Percentiles rank a stretch among this genome's conserved stretches.
phyloP scores from a whole-genome alignment of 2,329 filamentous ascomycete species.

The Akanthomyces muscarius region DNA sequence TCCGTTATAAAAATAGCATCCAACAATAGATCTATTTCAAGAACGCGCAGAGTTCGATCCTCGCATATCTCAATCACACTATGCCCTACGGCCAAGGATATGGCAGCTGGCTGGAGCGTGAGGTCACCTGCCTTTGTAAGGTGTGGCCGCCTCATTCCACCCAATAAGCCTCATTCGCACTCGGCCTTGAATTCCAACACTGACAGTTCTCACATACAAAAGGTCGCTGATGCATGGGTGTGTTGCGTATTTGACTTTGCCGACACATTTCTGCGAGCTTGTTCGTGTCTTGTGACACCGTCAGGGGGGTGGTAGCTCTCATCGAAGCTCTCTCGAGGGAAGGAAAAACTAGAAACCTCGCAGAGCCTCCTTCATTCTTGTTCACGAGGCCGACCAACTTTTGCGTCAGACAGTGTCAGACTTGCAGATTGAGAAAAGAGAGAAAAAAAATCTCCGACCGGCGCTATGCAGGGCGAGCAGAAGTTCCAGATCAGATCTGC shows the following conservation, averaged over 20 bases:
- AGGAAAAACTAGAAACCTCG: neutral
- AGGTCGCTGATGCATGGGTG: neutral
- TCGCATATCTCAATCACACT: too few relatives aligned
- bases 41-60: neutral
- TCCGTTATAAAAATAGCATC: neutral
- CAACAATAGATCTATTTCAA: neutral
- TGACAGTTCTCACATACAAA: neutral
- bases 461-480: neutral
- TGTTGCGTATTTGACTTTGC: neutral
- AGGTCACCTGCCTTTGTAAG: neutral
- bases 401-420: neutral
- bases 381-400: neutral
- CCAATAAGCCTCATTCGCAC: too few relatives aligned
- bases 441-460: neutral
- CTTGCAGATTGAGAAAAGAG: neutral
- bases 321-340: neutral
- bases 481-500: neutral
- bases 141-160: neutral
- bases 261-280: neutral
- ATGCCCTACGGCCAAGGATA: too few relatives aligned
- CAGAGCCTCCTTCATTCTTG: neutral
- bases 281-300: neutral
- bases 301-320: neutral
- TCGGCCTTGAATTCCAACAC: neutral
- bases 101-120: neutral